Evolutionary conservation across 371 early-diverging fungal species (phyloP).

Genomic region (Rhizomucor miehei): DNA sequence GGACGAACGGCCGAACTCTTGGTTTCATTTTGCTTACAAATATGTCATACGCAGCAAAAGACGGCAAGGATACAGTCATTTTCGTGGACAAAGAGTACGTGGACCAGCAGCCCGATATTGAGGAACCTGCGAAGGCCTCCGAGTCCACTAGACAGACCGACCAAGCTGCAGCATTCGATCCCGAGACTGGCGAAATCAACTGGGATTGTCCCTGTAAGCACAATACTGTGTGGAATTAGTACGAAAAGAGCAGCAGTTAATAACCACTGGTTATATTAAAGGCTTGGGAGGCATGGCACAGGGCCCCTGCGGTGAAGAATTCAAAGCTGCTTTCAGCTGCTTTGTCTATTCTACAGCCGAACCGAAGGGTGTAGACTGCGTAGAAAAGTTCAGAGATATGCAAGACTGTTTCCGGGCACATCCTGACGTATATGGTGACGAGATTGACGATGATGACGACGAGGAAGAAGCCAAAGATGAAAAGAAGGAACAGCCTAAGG

Average conservation of each 20-base stretch:
- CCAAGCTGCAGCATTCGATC: conserved; percentile 56
- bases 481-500: conserved; percentile 16
- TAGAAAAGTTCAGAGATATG: conserved; percentile 81
- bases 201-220: conserved; percentile 97
- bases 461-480: conserved; percentile 38
- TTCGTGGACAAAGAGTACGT: conserved; percentile 50
- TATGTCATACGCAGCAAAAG: conserved; percentile 44
- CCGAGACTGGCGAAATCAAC: conserved; percentile 95
- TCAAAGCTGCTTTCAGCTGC: conserved; percentile 96
- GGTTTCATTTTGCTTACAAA: too few relatives aligned
- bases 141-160: conserved; percentile 21
- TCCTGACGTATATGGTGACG: conserved; percentile 77
- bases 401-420: conserved; percentile 81
- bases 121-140: conserved; percentile 15
- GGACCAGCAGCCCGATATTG: conserved; percentile 19
- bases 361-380: conserved; percentile 87
- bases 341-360: conserved; percentile 89
- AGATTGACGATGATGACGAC: conserved; percentile 58
- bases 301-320: conserved; percentile 95
- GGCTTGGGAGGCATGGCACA: conserved; percentile 90
- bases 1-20: too few relatives aligned
- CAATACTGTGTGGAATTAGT: neutral
- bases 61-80: conserved; percentile 53
- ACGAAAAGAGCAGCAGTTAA: neutral
- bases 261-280: conserved; percentile 9